phyloP scores from a whole-genome alignment of 129 eudicot species.

The Scalesia atractyloides region DNA sequence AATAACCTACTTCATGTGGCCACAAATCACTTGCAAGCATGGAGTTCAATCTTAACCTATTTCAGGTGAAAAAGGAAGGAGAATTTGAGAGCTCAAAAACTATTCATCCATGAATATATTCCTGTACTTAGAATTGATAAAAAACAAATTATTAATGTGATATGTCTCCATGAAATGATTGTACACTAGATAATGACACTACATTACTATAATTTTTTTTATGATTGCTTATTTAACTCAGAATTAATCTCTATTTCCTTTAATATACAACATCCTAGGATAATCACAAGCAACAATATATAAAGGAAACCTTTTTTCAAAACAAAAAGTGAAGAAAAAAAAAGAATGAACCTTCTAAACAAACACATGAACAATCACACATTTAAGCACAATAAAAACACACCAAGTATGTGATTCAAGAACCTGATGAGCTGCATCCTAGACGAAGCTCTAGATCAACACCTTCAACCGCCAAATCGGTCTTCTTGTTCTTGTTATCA shows the following conservation, averaged over 20 bases:
- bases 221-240: slow-evolving; percentile 14
- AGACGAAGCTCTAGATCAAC: slow-evolving; percentile 51
- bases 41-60: not conserved
- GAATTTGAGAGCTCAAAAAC: not conserved
- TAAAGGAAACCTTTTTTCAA: slow-evolving; percentile 25
- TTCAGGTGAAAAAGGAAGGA: not conserved
- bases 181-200: slow-evolving; percentile 31
- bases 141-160: not conserved
- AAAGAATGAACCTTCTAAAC: slow-evolving; percentile 22
- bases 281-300: slow-evolving; percentile 22
- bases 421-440: slow-evolving; percentile 39
- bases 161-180: slow-evolving; percentile 5
- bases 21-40: not conserved
- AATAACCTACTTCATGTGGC: not conserved
- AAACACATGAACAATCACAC: slow-evolving; percentile 20
- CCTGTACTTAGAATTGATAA: not conserved
- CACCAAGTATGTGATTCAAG: slow-evolving; percentile 21
- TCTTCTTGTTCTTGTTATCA: slow-evolving; percentile 11
- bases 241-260: slow-evolving; percentile 13
- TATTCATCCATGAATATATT: not conserved
- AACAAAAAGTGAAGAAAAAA: slow-evolving; percentile 20
- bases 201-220: not conserved
- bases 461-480: slow-evolving; percentile 26
- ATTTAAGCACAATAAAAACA: slow-evolving; percentile 11
- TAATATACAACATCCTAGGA: slow-evolving; percentile 23